Conservation (phyloP, 1,139 yeast genomes). For the Kurtzmaniella quercitrusa region DNA sequence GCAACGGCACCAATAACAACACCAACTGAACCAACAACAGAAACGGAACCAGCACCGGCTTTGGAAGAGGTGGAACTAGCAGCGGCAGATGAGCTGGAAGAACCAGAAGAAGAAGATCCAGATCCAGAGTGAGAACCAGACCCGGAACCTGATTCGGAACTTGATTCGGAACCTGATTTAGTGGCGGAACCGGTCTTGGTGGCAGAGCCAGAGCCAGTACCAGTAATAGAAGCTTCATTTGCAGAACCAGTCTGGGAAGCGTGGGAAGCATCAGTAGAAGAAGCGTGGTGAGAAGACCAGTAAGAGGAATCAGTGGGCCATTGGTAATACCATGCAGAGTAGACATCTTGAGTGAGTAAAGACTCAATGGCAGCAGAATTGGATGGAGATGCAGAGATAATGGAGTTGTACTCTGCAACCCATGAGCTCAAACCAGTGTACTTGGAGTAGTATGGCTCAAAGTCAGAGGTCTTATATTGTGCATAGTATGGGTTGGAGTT, state of each 20-base stretch:
- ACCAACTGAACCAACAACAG: neutral
- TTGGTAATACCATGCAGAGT: slow-evolving; percentile 3
- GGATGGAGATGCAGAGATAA: neutral
- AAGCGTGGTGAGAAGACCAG: neutral
- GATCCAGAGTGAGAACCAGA: neutral
- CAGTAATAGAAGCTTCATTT: neutral
- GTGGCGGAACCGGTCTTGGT: neutral
- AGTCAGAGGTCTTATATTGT: neutral
- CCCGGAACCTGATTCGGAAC: neutral
- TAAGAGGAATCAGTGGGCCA: slow-evolving; percentile 2
- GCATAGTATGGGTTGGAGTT: slow-evolving; percentile 5
- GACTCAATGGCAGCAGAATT: slow-evolving; percentile 1
- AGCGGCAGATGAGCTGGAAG: neutral
- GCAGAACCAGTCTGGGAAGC: slow-evolving; percentile 2
- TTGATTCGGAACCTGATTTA: neutral
- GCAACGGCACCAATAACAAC: slow-evolving; percentile 1
- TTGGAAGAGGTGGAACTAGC: neutral
- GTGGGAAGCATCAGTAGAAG: neutral
- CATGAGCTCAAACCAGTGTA: slow-evolving; percentile 2
- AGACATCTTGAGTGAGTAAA: neutral
- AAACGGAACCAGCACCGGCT: slow-evolving; percentile 1
- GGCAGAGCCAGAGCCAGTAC: neutral
- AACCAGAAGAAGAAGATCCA: neutral
- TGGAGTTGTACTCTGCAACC: slow-evolving; percentile 1
- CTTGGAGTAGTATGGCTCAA: neutral